Evolutionary conservation across 495 filamentous ascomycete genomes (phyloP).

Genomic region (Penicillium crystallinum): DNA sequence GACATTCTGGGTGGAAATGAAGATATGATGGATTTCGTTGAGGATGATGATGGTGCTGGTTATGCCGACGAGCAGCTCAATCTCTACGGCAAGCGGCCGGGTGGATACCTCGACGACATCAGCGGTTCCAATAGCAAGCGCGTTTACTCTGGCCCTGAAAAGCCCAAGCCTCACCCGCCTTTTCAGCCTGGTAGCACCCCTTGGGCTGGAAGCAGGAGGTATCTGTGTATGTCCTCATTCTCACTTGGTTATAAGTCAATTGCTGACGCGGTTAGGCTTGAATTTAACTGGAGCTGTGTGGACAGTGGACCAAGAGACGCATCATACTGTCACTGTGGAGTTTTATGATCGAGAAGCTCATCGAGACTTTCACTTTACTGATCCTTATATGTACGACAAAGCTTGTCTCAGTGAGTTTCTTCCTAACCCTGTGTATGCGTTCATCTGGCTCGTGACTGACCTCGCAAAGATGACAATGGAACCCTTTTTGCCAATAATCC

Average conservation of each 20-base stretch:
- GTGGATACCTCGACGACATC: constrained; percentile 46
- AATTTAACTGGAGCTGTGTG: constrained; percentile 93
- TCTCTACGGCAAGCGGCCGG: constrained; percentile 54
- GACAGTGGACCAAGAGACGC: constrained; percentile 93
- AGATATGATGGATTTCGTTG: constrained; percentile 74
- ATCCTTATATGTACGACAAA: constrained; percentile 91
- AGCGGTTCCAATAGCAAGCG: constrained; percentile 57
- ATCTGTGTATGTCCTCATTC: constrained; percentile 57
- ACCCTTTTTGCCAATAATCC: constrained; percentile 81
- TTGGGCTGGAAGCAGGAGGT: constrained; percentile 89
- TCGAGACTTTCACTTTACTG: constrained; percentile 91
- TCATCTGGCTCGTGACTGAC: constrained; percentile 21
- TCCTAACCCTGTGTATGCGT: not conserved
- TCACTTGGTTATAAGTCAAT: not conserved
- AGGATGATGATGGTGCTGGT: constrained; percentile 93
- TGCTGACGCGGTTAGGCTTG: constrained; percentile 46
- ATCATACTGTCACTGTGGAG: constrained; percentile 93
- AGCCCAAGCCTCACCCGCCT: constrained; percentile 68
- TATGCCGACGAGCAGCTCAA: constrained; percentile 63
- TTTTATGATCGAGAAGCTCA: constrained; percentile 93
- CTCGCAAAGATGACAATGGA: constrained; percentile 63
- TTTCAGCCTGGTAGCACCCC: constrained; percentile 94
- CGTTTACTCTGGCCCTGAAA: constrained; percentile 47
- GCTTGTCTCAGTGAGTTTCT: constrained; percentile 67
- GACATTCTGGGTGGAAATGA: constrained; percentile 48